Percentiles rank a stretch among this genome's conserved stretches.
These are phyloP conservation scores for Exophiala xenobiotica DNA, from an alignment of 2,329 filamentous ascomycete species.

Conservation along the genomic window DNA sequence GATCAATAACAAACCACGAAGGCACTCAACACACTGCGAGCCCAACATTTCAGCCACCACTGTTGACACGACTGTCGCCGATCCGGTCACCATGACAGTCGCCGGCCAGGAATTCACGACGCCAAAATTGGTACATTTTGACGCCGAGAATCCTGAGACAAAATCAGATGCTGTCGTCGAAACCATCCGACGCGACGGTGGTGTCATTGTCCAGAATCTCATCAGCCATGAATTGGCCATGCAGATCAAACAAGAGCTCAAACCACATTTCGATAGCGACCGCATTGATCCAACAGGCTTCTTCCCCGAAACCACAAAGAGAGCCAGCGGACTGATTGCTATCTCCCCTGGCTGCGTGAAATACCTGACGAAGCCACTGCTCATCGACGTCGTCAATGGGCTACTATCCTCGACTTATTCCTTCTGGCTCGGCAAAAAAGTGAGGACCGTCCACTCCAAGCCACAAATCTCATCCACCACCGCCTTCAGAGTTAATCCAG, in stretches of 20 bases:
- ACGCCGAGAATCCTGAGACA: constrained; percentile 3
- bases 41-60: neutral
- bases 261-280: constrained; percentile 26
- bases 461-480: constrained; percentile 34
- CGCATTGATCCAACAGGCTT: constrained; percentile 24
- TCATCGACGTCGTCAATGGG: constrained; percentile 35
- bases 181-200: constrained; percentile 10
- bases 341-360: constrained; percentile 40
- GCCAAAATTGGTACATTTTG: neutral
- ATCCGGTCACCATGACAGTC: neutral
- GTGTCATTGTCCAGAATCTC: constrained; percentile 20
- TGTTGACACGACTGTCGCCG: neutral
- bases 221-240: constrained; percentile 6
- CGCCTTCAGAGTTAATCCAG: constrained; percentile 30
- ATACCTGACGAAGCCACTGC: constrained; percentile 37
- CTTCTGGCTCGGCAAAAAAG: constrained; percentile 34
- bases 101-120: neutral
- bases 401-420: constrained; percentile 38
- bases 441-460: constrained; percentile 5
- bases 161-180: constrained; percentile 1
- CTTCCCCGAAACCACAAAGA: constrained; percentile 29
- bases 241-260: constrained; percentile 23
- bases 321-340: constrained; percentile 39
- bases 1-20: neutral
- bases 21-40: neutral